These are phyloP conservation scores for Phytophthora megakarya DNA, from an alignment of 352 stramenopile species.

Conservation along the genomic window DNA sequence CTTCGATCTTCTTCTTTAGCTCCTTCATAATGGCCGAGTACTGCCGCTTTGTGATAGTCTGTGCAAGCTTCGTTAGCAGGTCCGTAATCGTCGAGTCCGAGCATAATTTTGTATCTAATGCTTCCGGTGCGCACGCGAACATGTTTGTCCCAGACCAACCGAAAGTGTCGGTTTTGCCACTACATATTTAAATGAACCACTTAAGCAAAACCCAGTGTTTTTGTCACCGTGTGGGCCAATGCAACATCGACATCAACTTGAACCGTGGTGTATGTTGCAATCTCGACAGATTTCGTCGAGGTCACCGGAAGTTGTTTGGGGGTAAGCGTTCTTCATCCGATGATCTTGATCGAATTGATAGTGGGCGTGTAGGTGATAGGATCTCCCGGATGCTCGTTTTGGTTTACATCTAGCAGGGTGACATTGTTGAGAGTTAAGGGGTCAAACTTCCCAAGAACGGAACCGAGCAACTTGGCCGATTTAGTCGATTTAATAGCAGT, in stretches of 20 bases:
- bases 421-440: background rate
- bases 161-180: conserved; percentile 36
- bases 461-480: background rate
- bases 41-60: conserved; percentile 14
- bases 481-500: background rate
- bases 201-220: background rate
- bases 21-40: conserved; percentile 41
- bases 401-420: background rate
- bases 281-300: too few species aligned
- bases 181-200: conserved; percentile 1
- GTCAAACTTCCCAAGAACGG: background rate
- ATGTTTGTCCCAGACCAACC: conserved; percentile 38
- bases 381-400: background rate
- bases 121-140: conserved; percentile 31
- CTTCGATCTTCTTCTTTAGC: conserved; percentile 36
- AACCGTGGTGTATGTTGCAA: background rate
- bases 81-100: conserved; percentile 44
- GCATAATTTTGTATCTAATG: conserved; percentile 35
- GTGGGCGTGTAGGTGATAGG: background rate
- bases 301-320: too few species aligned
- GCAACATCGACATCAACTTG: conserved; percentile 14
- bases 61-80: conserved; percentile 34
- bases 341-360: too few species aligned
- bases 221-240: background rate
- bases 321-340: too few species aligned